Percentiles rank a stretch among this genome's conserved stretches.
These are phyloP conservation scores for Backusella macrospora DNA, from an alignment of 192 early-diverging fungal species.

Conservation along the genomic window DNA sequence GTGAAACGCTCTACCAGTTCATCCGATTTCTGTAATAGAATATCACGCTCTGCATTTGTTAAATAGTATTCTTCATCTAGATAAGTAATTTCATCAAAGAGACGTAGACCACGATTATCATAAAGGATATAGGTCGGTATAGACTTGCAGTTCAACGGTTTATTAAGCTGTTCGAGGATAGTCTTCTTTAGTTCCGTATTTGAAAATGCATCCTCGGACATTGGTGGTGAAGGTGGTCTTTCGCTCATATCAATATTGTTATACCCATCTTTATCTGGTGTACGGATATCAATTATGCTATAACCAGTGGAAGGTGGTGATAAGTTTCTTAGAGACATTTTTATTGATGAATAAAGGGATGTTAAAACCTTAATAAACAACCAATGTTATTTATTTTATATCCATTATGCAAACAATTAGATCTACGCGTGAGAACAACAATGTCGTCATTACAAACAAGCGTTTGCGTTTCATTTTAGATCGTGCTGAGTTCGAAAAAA, in stretches of 20 bases:
- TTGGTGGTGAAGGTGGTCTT: slow-evolving; percentile 20
- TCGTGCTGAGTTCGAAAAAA: not conserved
- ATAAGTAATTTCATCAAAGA: slow-evolving; percentile 92
- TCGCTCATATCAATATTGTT: not conserved
- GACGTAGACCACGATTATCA: slow-evolving; percentile 78
- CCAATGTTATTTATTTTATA: not conserved
- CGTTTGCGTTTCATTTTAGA: not conserved
- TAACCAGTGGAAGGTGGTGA: slow-evolving; percentile 18
- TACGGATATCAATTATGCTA: slow-evolving; percentile 13
- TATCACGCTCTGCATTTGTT: slow-evolving; percentile 83
- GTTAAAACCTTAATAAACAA: not conserved
- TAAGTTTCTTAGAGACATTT: not conserved
- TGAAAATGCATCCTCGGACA: slow-evolving; percentile 32
- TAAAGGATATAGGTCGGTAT: slow-evolving; percentile 89
- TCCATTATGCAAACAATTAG: not conserved
- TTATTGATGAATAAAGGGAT: not conserved
- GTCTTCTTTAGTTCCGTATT: slow-evolving; percentile 27
- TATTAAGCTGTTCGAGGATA: slow-evolving; percentile 24
- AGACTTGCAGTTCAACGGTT: slow-evolving; percentile 45
- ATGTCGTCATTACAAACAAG: slow-evolving; percentile 1
- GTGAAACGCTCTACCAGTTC: slow-evolving; percentile 66
- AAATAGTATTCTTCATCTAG: slow-evolving; percentile 82
- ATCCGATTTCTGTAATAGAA: slow-evolving; percentile 64
- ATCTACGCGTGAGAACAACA: not conserved
- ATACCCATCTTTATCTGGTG: not conserved